phyloP scores from a whole-genome alignment of 164 flowering plant genomes.

The Vitis rotundifolia region DNA sequence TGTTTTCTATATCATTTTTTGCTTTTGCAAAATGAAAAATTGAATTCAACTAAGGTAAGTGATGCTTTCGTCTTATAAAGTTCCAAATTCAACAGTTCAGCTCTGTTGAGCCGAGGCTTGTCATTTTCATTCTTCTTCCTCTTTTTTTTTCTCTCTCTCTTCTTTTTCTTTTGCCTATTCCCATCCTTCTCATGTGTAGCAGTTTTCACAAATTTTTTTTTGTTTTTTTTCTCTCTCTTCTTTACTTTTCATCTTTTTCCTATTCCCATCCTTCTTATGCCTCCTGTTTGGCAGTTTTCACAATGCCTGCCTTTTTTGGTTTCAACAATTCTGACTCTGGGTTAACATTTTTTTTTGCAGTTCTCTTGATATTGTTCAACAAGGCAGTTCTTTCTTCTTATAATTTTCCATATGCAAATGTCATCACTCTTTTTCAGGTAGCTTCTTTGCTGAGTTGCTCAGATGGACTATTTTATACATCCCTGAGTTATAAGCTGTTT shows the following conservation, averaged over 20 bases:
- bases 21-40: no score
- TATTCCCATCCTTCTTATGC: not conserved
- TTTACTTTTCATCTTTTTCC: not conserved
- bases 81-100: no score
- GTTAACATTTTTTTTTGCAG: slow-evolving; percentile 26
- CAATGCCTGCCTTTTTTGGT: not conserved
- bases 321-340: not conserved
- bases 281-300: not conserved
- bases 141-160: not conserved
- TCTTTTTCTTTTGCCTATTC: not conserved
- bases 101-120: no score
- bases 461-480: not conserved
- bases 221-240: not conserved
- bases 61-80: no score
- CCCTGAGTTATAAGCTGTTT: not conserved
- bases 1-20: no score
- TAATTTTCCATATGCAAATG: slow-evolving; percentile 44
- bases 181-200: not conserved
- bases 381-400: slow-evolving; percentile 55
- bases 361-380: slow-evolving; percentile 48
- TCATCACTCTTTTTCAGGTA: slow-evolving; percentile 57
- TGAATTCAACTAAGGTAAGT: no score
- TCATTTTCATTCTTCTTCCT: not conserved
- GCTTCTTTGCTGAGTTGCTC: slow-evolving; percentile 2
- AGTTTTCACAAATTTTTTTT: not conserved